These are phyloP conservation scores for Luzula sylvatica DNA, from an alignment of 176 grass and related monocot genomes.

Conservation along the genomic window DNA sequence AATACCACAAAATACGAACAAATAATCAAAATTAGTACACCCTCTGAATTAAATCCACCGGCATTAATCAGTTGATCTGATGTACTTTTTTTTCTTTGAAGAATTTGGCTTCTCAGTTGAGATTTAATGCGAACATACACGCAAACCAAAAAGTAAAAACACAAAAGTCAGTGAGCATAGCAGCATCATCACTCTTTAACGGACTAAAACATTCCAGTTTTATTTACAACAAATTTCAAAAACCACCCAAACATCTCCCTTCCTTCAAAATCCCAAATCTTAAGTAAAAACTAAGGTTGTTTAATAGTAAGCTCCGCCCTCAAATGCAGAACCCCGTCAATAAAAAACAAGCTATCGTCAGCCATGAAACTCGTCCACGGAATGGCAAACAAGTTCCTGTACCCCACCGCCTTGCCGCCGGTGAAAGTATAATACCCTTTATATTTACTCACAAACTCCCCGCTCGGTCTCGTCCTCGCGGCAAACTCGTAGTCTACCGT, in stretches of 20 bases:
- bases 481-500: constrained; percentile 70
- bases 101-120: no score
- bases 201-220: not conserved
- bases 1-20: no score
- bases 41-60: no score
- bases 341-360: constrained; percentile 67
- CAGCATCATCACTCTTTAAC: no score
- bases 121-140: no score
- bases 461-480: constrained; percentile 36
- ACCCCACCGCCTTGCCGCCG: constrained; percentile 70
- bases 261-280: not conserved
- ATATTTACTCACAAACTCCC: constrained; percentile 60
- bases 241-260: not conserved
- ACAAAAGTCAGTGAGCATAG: no score
- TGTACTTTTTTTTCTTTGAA: no score
- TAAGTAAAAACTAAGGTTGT: constrained; percentile 31
- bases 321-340: constrained; percentile 58
- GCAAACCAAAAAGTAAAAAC: no score
- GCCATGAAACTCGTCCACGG: constrained; percentile 69
- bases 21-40: no score
- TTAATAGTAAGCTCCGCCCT: constrained; percentile 72
- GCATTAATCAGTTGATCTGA: no score
- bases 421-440: constrained; percentile 84
- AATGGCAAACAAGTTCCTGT: constrained; percentile 58
- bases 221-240: constrained; percentile 9